Evolutionary conservation across 176 grass and related monocot genomes (phyloP), one percentile per base, ranked within the genome.

Genomic region (Aegilops speltoides): DNA sequence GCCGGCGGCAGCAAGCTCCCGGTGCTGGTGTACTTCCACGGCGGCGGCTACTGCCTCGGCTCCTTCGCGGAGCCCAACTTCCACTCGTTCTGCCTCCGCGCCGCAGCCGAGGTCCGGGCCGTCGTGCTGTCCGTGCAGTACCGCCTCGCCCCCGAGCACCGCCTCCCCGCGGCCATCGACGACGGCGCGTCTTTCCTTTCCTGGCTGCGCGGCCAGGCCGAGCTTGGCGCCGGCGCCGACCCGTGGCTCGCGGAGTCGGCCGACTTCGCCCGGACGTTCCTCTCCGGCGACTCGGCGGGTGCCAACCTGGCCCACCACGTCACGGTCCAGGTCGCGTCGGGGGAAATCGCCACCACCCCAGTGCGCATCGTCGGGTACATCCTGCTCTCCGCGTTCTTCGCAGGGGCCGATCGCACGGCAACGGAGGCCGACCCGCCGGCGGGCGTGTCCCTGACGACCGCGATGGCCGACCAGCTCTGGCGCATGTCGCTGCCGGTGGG

Each of bases 71-170:
- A 86, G 77, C 78, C 60, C 10, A 8, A 19, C 61, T 68, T 77
- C 88, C 83, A 89, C 78, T 0, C 62, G 10, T 59, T 64, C 48
- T 82, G 83, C 88, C 83, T 77, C 20, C 83, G 88, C n/a, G 48
- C 81, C 50, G 78, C 83, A 4, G 12, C 22, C 7, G 82, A 85
- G 76, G 68, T 89, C 1, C 68, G 57, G 7, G 81, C 83, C 45
- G 57, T 95, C 28, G 86, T 78, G 16, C 46, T 93, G 64, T 95
- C 93, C 16, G 80, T 78, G 4, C 70, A 95, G 54, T 95, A 95
- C 70, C 91, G 91, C 77, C 91, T 91, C 26, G 89, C 57, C 5
- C 93, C 89, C 13, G 93, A 95, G 83, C 86, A 95, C 71, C 80
- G 86, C 10, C 38, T 95, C 79, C 91, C 89, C 0, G 66, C 75